A percentile compares a stretch with the other conserved stretches of the same genome.
phyloP scores from a whole-genome alignment of 352 stramenopile species.

The Aphanomyces cochlioides region DNA sequence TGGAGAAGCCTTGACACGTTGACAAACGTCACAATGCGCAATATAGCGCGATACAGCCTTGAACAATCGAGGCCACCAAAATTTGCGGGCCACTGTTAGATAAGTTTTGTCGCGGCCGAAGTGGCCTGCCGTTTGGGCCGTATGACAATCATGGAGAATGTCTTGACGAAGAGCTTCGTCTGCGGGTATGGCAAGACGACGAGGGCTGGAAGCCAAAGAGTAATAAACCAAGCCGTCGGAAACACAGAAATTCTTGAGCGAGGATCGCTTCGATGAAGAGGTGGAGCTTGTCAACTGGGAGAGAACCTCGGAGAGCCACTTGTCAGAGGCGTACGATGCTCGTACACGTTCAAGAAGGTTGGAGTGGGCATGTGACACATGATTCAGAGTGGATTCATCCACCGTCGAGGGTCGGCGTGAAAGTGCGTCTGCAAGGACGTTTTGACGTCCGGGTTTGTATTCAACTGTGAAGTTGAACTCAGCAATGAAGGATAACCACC shows the following conservation, averaged over 20 bases:
- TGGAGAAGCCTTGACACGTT: background rate
- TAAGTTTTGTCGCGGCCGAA: background rate
- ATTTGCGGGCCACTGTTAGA: background rate
- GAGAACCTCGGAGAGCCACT: background rate
- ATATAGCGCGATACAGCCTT: background rate
- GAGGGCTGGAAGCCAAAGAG: background rate
- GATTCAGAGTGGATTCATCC: background rate
- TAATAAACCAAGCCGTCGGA: background rate
- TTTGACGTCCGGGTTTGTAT: background rate
- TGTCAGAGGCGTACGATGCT: background rate
- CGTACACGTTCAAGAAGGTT: background rate
- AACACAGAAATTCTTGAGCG: background rate
- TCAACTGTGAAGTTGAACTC: slow-evolving; percentile 6
- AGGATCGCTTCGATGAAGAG: background rate
- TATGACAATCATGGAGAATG: background rate
- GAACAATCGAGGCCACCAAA: background rate
- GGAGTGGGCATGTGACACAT: background rate
- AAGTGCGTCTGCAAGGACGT: background rate
- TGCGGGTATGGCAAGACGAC: background rate
- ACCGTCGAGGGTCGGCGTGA: background rate
- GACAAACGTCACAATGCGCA: background rate
- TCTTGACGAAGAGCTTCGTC: background rate
- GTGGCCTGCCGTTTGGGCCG: background rate
- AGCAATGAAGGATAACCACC: background rate
- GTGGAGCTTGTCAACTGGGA: background rate